These are phyloP conservation scores for Aurinia saxatilis DNA, from an alignment of 345 rosid genomes.

Conservation along the genomic window DNA sequence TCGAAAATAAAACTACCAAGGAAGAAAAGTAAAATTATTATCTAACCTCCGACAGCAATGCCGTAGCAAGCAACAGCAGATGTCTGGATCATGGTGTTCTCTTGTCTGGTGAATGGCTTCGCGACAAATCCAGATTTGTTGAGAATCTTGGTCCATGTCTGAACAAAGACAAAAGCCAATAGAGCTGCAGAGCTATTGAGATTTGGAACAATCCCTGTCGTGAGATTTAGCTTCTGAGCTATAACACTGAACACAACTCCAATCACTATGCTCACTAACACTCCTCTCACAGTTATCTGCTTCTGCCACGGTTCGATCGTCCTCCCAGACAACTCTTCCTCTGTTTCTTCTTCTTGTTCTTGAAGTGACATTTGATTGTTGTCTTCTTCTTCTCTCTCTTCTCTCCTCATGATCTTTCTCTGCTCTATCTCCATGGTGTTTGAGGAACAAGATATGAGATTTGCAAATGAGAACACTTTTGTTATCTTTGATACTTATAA, in stretches of 20 bases:
- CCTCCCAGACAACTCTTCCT: slow-evolving; percentile 27
- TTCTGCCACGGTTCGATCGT: slow-evolving; percentile 55
- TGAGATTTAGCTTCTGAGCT: slow-evolving; percentile 77
- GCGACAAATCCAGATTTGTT: slow-evolving; percentile 54
- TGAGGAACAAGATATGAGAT: background rate
- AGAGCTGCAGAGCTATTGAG: slow-evolving; percentile 91
- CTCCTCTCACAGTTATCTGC: slow-evolving; percentile 71
- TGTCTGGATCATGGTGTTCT: slow-evolving; percentile 92
- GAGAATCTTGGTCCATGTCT: slow-evolving; percentile 77
- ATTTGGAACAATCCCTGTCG: slow-evolving; percentile 69
- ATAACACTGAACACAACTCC: slow-evolving; percentile 78
- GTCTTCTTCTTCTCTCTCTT: background rate
- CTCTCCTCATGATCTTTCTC: slow-evolving; percentile 20
- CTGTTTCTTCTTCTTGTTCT: slow-evolving; percentile 23
- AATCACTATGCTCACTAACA: slow-evolving; percentile 61
- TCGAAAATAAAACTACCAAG: background rate
- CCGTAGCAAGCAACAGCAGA: slow-evolving; percentile 94
- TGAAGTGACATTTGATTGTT: slow-evolving; percentile 6
- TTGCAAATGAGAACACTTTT: background rate
- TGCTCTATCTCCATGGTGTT: slow-evolving; percentile 22
- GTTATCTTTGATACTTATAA: background rate
- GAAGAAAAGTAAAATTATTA: background rate
- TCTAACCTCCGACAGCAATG: slow-evolving; percentile 80
- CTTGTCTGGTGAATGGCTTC: slow-evolving; percentile 82
- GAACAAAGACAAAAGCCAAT: slow-evolving; percentile 61